phyloP scores from a whole-genome alignment of 73 alveolate genomes.

The Paramecium sonneborni region DNA sequence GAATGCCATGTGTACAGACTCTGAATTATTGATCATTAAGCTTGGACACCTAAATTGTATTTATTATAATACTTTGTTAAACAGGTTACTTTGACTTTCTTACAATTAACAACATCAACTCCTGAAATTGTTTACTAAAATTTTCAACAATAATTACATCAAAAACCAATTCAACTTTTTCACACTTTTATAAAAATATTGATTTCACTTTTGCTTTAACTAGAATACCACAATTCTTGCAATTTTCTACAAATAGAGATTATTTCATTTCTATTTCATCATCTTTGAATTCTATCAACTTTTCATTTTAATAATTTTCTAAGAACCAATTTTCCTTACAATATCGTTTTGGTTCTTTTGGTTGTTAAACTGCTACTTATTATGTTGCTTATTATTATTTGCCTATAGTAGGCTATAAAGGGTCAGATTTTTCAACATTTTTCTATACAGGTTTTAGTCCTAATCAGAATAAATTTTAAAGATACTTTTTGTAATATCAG shows the following conservation, averaged over 20 bases:
- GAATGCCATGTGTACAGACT: constrained; percentile 21
- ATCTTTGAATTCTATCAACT: constrained; percentile 40
- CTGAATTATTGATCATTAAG: constrained; percentile 19
- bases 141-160: neutral
- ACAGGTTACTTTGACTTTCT: neutral
- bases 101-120: neutral
- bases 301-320: constrained; percentile 19
- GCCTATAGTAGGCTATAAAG: neutral
- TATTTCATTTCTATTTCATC: constrained; percentile 53
- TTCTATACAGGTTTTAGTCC: neutral
- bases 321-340: constrained; percentile 35
- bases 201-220: constrained; percentile 24
- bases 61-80: neutral
- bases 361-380: neutral
- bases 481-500: constrained; percentile 27
- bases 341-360: constrained; percentile 17
- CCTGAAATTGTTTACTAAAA: constrained; percentile 9
- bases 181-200: constrained; percentile 23
- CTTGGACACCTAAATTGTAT: constrained; percentile 33
- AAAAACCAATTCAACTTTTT: neutral
- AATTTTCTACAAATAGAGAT: constrained; percentile 3
- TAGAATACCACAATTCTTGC: neutral
- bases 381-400: neutral
- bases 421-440: constrained; percentile 1
- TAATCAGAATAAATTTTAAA: neutral